Evolutionary conservation across 2,329 filamentous ascomycete genomes (phyloP).

Genomic region (Cercospora zeae-maydis): DNA sequence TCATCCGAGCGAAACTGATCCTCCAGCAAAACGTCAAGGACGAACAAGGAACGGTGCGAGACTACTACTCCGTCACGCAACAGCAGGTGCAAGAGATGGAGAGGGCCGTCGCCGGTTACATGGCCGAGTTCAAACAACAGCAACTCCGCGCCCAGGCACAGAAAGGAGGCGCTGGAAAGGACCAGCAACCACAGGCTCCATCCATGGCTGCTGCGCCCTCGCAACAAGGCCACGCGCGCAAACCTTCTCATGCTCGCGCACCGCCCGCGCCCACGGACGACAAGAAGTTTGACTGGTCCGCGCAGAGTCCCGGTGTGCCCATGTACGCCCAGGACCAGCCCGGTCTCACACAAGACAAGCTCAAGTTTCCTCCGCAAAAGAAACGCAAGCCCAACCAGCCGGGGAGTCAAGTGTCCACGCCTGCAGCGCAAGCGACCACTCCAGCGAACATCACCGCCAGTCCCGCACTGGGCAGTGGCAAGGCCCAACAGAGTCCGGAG

Average conservation of each 20-base stretch:
- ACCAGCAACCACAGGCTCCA: slow-evolving; percentile 17
- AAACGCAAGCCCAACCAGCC: slow-evolving; percentile 48
- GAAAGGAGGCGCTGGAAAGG: slow-evolving; percentile 19
- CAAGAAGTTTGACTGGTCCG: slow-evolving; percentile 35
- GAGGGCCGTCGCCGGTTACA: slow-evolving; percentile 24
- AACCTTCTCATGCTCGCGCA: slow-evolving; percentile 29
- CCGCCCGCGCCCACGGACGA: slow-evolving; percentile 36
- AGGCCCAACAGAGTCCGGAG: slow-evolving; percentile 40
- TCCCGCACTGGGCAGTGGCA: slow-evolving; percentile 37
- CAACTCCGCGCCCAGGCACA: slow-evolving; percentile 16
- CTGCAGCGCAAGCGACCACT: slow-evolving; percentile 33
- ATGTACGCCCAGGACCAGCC: slow-evolving; percentile 51
- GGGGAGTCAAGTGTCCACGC: slow-evolving; percentile 42
- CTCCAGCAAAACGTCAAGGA: slow-evolving; percentile 30
- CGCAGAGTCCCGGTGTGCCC: slow-evolving; percentile 51
- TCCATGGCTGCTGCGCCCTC: slow-evolving; percentile 23
- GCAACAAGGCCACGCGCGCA: slow-evolving; percentile 27
- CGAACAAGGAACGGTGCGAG: slow-evolving; percentile 28
- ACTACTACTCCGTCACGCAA: slow-evolving; percentile 29
- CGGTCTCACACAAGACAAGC: slow-evolving; percentile 53
- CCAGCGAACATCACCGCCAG: slow-evolving; percentile 40
- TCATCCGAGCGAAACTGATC: slow-evolving; percentile 30
- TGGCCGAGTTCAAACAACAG: slow-evolving; percentile 29
- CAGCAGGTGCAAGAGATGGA: slow-evolving; percentile 29
- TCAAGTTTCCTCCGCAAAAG: slow-evolving; percentile 57